A percentile compares a stretch with the other conserved stretches of the same genome.
phyloP scores from a whole-genome alignment of 371 early-diverging fungal species.

The Apophysomyces sp. region DNA sequence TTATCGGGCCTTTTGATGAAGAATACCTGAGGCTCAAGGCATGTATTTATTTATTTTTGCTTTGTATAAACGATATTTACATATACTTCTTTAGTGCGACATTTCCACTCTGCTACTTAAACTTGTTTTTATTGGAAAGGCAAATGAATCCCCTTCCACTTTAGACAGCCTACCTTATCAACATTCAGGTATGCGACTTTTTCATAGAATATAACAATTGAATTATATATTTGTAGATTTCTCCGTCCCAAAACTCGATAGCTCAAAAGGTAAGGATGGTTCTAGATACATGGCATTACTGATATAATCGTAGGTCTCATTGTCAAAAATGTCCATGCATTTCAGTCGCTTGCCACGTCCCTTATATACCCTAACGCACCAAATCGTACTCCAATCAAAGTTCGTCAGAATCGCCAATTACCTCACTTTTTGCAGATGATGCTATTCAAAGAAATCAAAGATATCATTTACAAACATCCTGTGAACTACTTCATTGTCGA shows the following conservation, averaged over 20 bases:
- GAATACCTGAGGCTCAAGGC: constrained; percentile 40
- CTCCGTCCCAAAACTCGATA: constrained; percentile 26
- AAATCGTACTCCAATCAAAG: constrained; percentile 12
- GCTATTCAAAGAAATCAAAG: constrained; percentile 39
- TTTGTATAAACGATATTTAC: background rate
- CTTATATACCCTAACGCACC: constrained; percentile 40
- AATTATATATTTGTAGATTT: constrained; percentile 17
- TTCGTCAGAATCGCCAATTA: constrained; percentile 16
- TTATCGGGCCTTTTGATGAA: constrained; percentile 37
- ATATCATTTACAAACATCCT: constrained; percentile 41
- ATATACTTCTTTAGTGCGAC: constrained; percentile 29
- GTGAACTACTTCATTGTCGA: constrained; percentile 62
- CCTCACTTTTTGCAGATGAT: constrained; percentile 24
- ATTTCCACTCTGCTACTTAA: constrained; percentile 44
- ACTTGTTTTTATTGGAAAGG: constrained; percentile 51
- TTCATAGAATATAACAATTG: background rate
- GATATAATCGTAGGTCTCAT: constrained; percentile 18
- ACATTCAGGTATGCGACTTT: constrained; percentile 39
- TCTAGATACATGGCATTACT: background rate
- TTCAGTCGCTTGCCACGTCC: constrained; percentile 40
- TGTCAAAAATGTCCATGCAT: constrained; percentile 49
- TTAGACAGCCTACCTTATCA: constrained; percentile 61
- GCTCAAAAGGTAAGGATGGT: constrained; percentile 29
- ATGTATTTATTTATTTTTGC: background rate
- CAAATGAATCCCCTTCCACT: constrained; percentile 38